Evolutionary conservation across 352 stramenopile species (phyloP).

Genomic region (Phytopythium helicoides): DNA sequence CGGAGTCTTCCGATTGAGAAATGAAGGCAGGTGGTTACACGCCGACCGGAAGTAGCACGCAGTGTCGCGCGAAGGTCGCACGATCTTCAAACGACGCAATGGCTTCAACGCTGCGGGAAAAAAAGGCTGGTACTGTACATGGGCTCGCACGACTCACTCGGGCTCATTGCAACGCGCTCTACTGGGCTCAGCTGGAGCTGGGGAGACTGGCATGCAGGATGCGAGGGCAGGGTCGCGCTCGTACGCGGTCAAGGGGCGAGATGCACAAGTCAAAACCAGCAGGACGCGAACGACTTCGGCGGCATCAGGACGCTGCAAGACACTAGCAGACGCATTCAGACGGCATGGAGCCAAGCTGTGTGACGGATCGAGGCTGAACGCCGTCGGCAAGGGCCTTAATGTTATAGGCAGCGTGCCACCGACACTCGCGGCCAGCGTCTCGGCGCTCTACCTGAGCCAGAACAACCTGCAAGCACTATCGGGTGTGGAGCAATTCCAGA

Average conservation of each 20-base stretch:
- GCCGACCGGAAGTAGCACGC: background rate
- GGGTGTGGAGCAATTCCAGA: conserved; percentile 60
- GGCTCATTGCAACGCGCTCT: no score
- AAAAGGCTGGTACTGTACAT: background rate
- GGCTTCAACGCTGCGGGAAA: background rate
- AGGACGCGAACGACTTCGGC: background rate
- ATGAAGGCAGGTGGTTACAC: background rate
- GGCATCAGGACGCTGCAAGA: conserved; percentile 23
- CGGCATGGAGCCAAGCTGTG: conserved; percentile 66
- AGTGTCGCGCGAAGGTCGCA: conserved; percentile 1
- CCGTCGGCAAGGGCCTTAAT: conserved; percentile 54
- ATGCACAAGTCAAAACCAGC: background rate
- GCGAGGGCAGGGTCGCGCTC: background rate
- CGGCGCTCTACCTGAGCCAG: conserved; percentile 76
- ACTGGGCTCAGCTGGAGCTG: no score
- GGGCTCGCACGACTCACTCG: no score
- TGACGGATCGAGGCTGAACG: conserved; percentile 75
- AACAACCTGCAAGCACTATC: conserved; percentile 57
- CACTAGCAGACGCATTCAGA: conserved; percentile 63
- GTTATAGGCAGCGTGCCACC: conserved; percentile 47
- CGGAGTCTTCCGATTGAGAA: conserved; percentile 2
- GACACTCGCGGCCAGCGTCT: conserved; percentile 39
- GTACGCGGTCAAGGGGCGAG: background rate
- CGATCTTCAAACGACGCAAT: background rate
- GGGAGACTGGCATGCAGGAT: conserved; percentile 4